Conservation (phyloP, 441 rosid species). For the Breynia disticha region DNA sequence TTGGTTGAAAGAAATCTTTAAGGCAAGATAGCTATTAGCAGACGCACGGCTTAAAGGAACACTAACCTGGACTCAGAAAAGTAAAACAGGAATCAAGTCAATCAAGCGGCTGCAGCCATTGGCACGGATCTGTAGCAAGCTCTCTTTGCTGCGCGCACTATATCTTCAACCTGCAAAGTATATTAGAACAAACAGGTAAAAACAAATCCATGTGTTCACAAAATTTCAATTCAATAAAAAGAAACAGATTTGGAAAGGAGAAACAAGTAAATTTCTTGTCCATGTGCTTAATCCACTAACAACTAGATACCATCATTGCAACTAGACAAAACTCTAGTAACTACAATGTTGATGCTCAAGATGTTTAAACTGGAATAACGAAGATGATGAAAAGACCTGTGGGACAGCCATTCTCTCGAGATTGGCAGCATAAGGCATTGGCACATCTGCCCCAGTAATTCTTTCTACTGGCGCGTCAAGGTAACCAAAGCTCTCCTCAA, state of each 20-base stretch:
- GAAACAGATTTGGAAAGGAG: background rate
- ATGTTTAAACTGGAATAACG: conserved; percentile 4
- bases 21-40: no score
- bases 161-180: conserved; percentile 50
- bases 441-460: conserved; percentile 85
- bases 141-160: conserved; percentile 70
- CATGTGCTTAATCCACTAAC: no score
- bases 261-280: no score
- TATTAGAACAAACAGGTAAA: conserved; percentile 2
- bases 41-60: background rate
- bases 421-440: conserved; percentile 91
- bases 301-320: no score
- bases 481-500: conserved; percentile 83
- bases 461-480: conserved; percentile 90
- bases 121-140: conserved; percentile 53
- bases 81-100: conserved; percentile 6
- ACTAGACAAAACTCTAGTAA: no score
- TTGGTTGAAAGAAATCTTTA: no score
- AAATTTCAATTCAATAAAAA: background rate
- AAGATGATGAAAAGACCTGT: conserved; percentile 39
- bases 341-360: background rate
- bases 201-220: no score
- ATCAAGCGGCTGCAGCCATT: conserved; percentile 44
- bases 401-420: conserved; percentile 89
- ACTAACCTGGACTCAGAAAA: conserved; percentile 18